Base-by-base conservation (phyloP, 1,139 yeast species). In the Yamadazyma pseudoaaseri region DNA sequence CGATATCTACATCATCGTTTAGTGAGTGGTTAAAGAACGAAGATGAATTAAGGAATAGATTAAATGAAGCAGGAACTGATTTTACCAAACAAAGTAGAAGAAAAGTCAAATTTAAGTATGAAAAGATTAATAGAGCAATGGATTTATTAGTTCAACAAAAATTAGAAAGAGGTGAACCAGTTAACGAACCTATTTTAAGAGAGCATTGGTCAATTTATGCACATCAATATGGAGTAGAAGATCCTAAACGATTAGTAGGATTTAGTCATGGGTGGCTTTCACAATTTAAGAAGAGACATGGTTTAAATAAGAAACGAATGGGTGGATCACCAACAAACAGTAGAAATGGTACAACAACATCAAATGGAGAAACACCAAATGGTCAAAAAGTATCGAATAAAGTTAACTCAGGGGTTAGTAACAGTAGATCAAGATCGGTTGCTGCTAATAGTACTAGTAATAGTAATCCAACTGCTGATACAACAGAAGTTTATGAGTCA, bases 261-360 rank as follows among this genome's bases (percentile, higher is more conserved):
- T 77, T 75, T 45, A 71, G 79, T 43, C 81, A 77, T 51, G 83
- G 83, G 6, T 77, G 83, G 83, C 54, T 77, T 28, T 62, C 74
- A 15, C 81, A 74, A 45, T 77, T 77, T 50, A 77, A 77, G 48
- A 76, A 74, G 45, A 54, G 82, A 35, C 80, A 76, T 45, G 81
- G 81, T 0, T 54, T 77, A 29, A 65, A 63, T 41, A 67, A 62
- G 41, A 60, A 61, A 33, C 48, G 66, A 35, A 59, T 61, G 65
- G 46, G 56, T 31, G 58, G 60, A 8, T 9, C 25, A 5, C 26
- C 29, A 3, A 12, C 31, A 6, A 23, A 14, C 7, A 20, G 29
- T 17, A 17, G 31, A 9, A 22, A 23, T 11, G 26, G 28, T 16
- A 36, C 33, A 20, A 32, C 38, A 16, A 32, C 26, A 12, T 13